These are phyloP conservation scores for Sungouiella thailandica DNA, from an alignment of 805 yeast genomes.

Conservation along the genomic window DNA sequence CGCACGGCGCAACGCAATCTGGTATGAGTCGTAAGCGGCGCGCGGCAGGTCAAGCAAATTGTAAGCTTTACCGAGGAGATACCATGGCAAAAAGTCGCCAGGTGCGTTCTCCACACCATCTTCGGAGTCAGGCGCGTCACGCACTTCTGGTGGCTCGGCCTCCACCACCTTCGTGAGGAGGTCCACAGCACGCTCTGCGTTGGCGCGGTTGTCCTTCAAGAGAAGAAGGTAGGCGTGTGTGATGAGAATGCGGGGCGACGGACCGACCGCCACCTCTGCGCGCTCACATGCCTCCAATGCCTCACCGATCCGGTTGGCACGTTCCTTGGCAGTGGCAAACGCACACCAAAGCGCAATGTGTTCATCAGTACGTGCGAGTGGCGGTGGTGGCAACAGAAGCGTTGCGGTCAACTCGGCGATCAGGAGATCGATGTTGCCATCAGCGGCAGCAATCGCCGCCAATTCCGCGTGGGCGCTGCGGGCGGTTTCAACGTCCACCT, in stretches of 20 bases:
- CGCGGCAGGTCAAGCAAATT: conserved; percentile 42
- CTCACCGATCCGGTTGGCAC: conserved; percentile 45
- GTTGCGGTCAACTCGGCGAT: conserved; percentile 47
- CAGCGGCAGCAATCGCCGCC: conserved; percentile 50
- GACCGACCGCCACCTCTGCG: conserved; percentile 42
- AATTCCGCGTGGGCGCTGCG: conserved; percentile 51
- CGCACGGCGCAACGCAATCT: conserved; percentile 49
- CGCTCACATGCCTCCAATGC: conserved; percentile 48
- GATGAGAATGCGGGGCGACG: conserved; percentile 39
- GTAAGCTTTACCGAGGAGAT: conserved; percentile 50
- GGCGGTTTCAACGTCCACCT: conserved; percentile 41
- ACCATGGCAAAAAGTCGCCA: conserved; percentile 57
- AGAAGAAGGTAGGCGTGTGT: conserved; percentile 48
- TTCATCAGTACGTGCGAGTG: conserved; percentile 40
- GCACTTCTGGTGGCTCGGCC: conserved; percentile 12
- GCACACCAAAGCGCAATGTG: conserved; percentile 51
- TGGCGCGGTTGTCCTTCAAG: conserved; percentile 19
- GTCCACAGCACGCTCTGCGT: conserved; percentile 15
- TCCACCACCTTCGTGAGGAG: conserved; percentile 15
- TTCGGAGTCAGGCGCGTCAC: conserved; percentile 11
- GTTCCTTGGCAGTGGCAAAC: conserved; percentile 46
- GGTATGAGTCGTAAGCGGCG: conserved; percentile 51
- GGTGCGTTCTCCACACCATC: conserved; percentile 16
- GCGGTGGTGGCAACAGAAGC: conserved; percentile 46
- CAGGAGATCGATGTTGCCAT: conserved; percentile 47